Base-by-base conservation (phyloP, 805 yeast genomes). In the Cyberlindnera nakhonratchasimensis region DNA sequence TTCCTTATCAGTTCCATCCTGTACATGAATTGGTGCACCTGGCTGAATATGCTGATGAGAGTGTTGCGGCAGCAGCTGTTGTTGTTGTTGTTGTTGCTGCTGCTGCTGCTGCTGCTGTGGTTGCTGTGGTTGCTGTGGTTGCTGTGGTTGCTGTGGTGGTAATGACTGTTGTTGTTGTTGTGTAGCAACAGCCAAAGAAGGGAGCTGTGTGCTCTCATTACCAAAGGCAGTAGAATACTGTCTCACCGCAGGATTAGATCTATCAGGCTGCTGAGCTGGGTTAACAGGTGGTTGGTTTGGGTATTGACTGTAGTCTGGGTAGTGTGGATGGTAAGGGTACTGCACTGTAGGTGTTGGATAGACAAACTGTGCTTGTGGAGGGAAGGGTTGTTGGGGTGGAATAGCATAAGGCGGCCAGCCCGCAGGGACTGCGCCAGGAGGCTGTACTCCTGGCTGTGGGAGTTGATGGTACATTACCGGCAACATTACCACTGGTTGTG, bases 381-480 rank as follows among this genome's bases (percentile, higher is more conserved):
- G 43, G 35, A 13, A 43, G 13, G 26, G 47, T 14, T 44, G 48
- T 6, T 32, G 39, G 13, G 48, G 45, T 3, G 45, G 39, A n/a
- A 40, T 25, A 11, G 42, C 30, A 21, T 34, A 44, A 30, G 33
- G 48, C 3, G 48, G 45, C 48, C 47, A 44, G 11, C 34, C 31
- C 10, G 37, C 34, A n/a, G 35, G 40, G 9, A 34, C 36, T 1
- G 36, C 30, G 3, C 43, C 43, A 14, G 42, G 47, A 11, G 47
- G 42, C n/a, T 30, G 43, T 16, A 6, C 16, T 9, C 31, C 18
- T 7, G 34, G 39, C 11, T 35, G 47, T 8, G 46, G 46, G 5
- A 39, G 47, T 34, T 49, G 48, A 7, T 45, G 48, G 33, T 46
- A 37, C 44, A 45, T 43, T 45, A 40, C 26, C 21, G 48, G 50